Evolutionary conservation across 2,329 filamentous ascomycete species (phyloP).

Genomic region (Colletotrichum tanaceti): DNA sequence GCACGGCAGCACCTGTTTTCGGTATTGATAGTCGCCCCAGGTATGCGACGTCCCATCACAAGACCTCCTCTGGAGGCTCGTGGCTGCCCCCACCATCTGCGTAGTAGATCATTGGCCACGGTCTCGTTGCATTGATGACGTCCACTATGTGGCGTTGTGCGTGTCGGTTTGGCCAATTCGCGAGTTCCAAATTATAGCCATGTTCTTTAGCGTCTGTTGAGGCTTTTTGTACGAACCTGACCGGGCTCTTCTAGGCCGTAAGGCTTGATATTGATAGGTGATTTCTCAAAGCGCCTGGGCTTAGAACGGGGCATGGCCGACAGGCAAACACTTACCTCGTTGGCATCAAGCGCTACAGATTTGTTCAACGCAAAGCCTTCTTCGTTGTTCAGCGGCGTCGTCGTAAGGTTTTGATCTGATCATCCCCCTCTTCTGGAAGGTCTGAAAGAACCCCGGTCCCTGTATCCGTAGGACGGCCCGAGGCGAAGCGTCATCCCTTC

Average conservation of each 20-base stretch:
- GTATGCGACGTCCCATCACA: slow-evolving; percentile 13
- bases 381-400: neutral
- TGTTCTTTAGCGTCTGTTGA: neutral
- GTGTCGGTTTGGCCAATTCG: slow-evolving; percentile 12
- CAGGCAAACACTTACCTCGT: neutral
- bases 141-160: slow-evolving; percentile 3
- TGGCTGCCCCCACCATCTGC: neutral
- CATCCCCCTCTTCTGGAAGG: slow-evolving; percentile 6
- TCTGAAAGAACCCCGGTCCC: slow-evolving; percentile 24
- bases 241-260: neutral
- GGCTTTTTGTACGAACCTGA: neutral
- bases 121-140: slow-evolving; percentile 16
- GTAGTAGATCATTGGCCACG: neutral
- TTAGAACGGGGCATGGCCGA: neutral
- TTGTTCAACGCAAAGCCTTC: neutral
- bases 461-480: slow-evolving; percentile 38
- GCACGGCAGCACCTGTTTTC: slow-evolving; percentile 1
- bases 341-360: neutral
- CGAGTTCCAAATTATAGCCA: slow-evolving; percentile 2
- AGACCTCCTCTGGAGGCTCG: neutral
- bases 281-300: neutral
- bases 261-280: neutral
- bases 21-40: slow-evolving; percentile 11
- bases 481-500: slow-evolving; percentile 27
- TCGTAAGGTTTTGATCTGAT: slow-evolving; percentile 24